Evolutionary conservation across 495 filamentous ascomycete genomes (phyloP), one percentile per base, ranked within the genome.

Genomic region (Penicillium odoratum): DNA sequence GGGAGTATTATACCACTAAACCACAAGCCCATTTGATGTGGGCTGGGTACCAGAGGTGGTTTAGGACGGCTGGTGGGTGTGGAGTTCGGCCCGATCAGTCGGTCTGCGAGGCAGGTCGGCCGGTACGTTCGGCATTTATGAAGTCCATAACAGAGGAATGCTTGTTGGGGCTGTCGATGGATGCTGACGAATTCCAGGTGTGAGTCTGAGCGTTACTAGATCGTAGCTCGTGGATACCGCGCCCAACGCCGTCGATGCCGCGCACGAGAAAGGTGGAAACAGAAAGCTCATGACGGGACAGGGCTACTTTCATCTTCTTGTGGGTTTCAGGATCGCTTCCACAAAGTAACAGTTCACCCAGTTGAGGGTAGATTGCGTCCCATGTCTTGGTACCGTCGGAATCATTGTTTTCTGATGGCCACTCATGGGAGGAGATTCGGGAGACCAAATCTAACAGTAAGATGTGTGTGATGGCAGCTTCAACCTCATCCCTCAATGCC

Each of bases 1-100:
- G 68, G 63, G 68, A 62, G 66, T 67, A 69, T 74, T 73, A 75
- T 75, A 74, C 72, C 71, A 75, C 72, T 75, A 75, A 72, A 75
- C 72, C 72, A 75, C 71, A 74, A 70, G 69, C 70, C 70, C 70
- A 48, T 48, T 51, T 51, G 31, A 40, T 51, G 45, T 49, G 45
- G 33, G 33, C 42, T 33, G 53, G 13, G 8, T 4, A 42, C 58
- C 49, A 13, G 55, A 33, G 42, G 21, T 56, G 62, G 46, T 50
- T 58, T 16, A 52, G 54, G 54, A 13, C 26, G 50, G 54, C 34
- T 31, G 2, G 28, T 26, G 21, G 28, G 13, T 48, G 30, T 13
- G 15, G 44, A 18, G 51, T 55, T 51, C 54, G 34, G 36, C 55
- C 54, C 56, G 56, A 42, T 48, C 46, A 31, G 9, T 48, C 13